Percentiles rank a stretch among this genome's conserved stretches.
These are phyloP conservation scores for Trichoderma sp. DNA, from an alignment of 2,329 filamentous ascomycete genomes.

Conservation along the genomic window DNA sequence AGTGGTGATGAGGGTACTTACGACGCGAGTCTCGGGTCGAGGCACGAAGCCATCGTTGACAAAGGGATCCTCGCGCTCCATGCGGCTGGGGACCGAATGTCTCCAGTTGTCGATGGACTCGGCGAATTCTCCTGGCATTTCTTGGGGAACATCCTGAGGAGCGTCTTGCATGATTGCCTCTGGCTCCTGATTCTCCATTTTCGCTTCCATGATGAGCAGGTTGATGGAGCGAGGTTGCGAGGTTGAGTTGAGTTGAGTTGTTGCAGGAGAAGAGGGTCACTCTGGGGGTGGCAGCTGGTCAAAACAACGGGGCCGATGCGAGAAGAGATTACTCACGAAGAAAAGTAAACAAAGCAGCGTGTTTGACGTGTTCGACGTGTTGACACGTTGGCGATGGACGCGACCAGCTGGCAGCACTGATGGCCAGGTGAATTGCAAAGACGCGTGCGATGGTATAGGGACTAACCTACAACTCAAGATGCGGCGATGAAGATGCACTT, in stretches of 20 bases:
- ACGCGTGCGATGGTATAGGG: background rate
- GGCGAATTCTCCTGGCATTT: slow-evolving; percentile 19
- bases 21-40: slow-evolving; percentile 33
- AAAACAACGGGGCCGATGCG: background rate
- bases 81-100: slow-evolving; percentile 34
- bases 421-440: background rate
- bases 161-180: slow-evolving; percentile 2
- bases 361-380: background rate
- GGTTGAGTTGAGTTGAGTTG: background rate
- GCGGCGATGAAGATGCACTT: rapidly evolving
- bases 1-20: slow-evolving; percentile 16
- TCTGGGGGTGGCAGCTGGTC: background rate
- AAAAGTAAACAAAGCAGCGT: slow-evolving; percentile 1
- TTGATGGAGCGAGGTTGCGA: background rate
- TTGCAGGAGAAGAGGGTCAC: background rate
- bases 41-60: slow-evolving; percentile 34
- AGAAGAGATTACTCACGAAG: background rate
- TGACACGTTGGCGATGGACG: background rate
- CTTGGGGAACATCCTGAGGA: background rate
- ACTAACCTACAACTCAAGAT: background rate
- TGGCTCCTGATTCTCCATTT: background rate
- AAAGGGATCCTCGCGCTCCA: slow-evolving; percentile 39
- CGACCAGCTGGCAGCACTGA: background rate
- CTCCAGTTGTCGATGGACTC: slow-evolving; percentile 36
- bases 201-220: background rate